Evolutionary conservation across 768 basidiomycete species (phyloP).

Genomic region (Naganishia antarctica): DNA sequence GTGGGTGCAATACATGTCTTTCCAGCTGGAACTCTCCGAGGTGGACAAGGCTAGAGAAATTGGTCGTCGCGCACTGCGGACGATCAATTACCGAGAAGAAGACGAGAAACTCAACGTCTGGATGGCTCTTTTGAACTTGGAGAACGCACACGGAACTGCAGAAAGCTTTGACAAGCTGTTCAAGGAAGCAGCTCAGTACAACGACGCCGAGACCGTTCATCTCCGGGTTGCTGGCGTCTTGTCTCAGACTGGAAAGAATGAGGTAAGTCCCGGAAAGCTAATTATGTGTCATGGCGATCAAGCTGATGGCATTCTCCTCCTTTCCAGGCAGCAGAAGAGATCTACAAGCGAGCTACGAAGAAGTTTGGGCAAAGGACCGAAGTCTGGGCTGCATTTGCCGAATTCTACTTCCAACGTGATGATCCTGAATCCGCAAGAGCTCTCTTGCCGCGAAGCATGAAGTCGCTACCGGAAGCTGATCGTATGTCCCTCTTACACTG

Average conservation of each 20-base stretch:
- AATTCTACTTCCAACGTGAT: constrained; percentile 66
- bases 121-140: constrained; percentile 91
- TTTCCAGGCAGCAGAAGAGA: constrained; percentile 83
- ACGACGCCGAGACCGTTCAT: constrained; percentile 88
- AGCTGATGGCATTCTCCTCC: not conserved
- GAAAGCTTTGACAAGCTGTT: constrained; percentile 73
- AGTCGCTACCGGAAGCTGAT: constrained; percentile 87
- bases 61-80: constrained; percentile 72
- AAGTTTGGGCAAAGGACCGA: constrained; percentile 92
- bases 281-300: not conserved
- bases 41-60: constrained; percentile 88
- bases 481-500: constrained; percentile 57
- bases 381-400: constrained; percentile 84
- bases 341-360: constrained; percentile 79
- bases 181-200: constrained; percentile 81
- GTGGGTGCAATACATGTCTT: constrained; percentile 99
- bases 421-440: constrained; percentile 74
- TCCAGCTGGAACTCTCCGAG: constrained; percentile 94
- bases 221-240: constrained; percentile 78
- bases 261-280: constrained; percentile 54
- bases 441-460: constrained; percentile 77
- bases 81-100: constrained; percentile 93
- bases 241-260: constrained; percentile 72
- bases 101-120: constrained; percentile 93
- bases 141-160: constrained; percentile 85